Evolutionary conservation across 1,139 yeast species (phyloP).

Genomic region (Yamadazyma sp.): DNA sequence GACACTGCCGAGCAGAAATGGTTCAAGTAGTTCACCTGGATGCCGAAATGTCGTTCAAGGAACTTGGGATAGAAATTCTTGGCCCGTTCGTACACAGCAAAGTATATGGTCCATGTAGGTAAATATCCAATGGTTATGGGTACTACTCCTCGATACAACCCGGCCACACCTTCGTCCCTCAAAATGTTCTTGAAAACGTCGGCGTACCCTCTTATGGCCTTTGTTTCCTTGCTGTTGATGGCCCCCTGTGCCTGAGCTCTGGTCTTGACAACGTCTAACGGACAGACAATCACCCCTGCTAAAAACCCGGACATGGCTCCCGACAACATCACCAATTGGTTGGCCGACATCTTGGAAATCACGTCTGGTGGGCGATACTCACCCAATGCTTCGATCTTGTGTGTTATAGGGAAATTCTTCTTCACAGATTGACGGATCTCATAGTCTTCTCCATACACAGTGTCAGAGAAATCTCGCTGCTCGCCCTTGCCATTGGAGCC

Average conservation of each 20-base stretch:
- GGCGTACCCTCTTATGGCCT: conserved; percentile 55
- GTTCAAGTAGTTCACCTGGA: conserved; percentile 49
- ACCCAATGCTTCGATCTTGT: conserved; percentile 23
- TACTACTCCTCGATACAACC: conserved; percentile 85
- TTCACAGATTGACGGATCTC: conserved; percentile 31
- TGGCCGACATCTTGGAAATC: conserved; percentile 25
- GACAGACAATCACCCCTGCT: conserved; percentile 50
- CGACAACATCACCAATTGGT: conserved; percentile 41
- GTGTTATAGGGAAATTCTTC: conserved; percentile 22
- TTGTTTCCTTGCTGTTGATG: conserved; percentile 11
- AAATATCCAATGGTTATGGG: conserved; percentile 92
- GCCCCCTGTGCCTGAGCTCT: conserved; percentile 48
- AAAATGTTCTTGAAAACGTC: conserved; percentile 65
- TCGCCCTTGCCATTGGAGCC: too few relatives aligned
- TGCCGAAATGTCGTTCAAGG: conserved; percentile 26
- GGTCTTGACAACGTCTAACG: conserved; percentile 48
- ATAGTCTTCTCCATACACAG: conserved; percentile 41
- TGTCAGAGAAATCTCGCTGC: conserved; percentile 34
- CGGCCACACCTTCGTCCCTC: conserved; percentile 75
- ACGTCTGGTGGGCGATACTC: conserved; percentile 23
- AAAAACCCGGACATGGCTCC: conserved; percentile 49
- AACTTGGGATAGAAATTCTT: conserved; percentile 44
- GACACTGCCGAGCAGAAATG: conserved; percentile 83
- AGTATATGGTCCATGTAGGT: conserved; percentile 97
- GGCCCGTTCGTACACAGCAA: conserved; percentile 81